phyloP scores from a whole-genome alignment of 768 basidiomycete genomes.

The Amanita rimosa region DNA sequence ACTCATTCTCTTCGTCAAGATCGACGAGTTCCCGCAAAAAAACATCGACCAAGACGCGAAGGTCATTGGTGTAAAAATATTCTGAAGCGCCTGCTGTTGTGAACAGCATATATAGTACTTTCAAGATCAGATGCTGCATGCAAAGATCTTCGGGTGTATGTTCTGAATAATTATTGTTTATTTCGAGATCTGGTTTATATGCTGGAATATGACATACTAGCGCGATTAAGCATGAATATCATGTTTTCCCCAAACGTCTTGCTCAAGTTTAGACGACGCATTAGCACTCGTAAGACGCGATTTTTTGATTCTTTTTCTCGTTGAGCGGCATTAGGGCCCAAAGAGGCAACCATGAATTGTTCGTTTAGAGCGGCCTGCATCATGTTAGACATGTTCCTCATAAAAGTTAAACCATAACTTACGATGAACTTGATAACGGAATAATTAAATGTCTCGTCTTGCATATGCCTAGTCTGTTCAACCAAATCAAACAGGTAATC shows the following conservation, averaged over 20 bases:
- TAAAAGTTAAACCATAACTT: constrained; percentile 15
- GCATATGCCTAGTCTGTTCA: constrained; percentile 79
- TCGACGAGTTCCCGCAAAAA: constrained; percentile 92
- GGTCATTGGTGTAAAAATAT: constrained; percentile 97
- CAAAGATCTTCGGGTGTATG: constrained; percentile 85
- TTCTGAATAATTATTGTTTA: constrained; percentile 28
- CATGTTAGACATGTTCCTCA: not conserved
- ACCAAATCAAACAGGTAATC: constrained; percentile 88
- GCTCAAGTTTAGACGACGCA: constrained; percentile 74
- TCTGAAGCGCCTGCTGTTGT: constrained; percentile 88
- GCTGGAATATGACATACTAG: constrained; percentile 43
- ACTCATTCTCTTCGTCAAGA: constrained; percentile 88
- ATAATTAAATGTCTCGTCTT: constrained; percentile 92
- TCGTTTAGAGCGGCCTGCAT: constrained; percentile 85
- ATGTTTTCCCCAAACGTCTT: constrained; percentile 97
- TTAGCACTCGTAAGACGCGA: constrained; percentile 72
- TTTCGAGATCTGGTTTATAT: not conserved
- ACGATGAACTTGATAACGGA: constrained; percentile 92
- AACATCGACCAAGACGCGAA: constrained; percentile 93
- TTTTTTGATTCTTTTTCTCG: constrained; percentile 41
- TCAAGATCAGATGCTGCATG: constrained; percentile 90
- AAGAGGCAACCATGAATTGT: constrained; percentile 91
- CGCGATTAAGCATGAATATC: constrained; percentile 98
- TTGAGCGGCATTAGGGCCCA: constrained; percentile 22
- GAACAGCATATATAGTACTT: constrained; percentile 90